phyloP scores from a whole-genome alignment of 2,329 filamentous ascomycete species.

The Sporothrix luriei region DNA sequence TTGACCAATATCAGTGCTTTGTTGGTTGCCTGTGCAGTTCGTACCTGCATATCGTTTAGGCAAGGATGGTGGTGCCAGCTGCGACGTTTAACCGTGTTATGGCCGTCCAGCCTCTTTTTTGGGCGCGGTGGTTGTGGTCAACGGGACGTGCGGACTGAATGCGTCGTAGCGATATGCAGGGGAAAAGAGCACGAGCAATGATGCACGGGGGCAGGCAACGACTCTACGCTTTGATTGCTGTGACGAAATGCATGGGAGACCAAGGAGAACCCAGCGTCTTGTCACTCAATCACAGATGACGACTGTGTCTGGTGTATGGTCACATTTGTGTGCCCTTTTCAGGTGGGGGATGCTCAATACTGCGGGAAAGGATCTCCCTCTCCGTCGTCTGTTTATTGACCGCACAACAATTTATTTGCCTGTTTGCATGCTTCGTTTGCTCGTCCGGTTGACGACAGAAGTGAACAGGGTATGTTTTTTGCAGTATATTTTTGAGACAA shows the following conservation, averaged over 20 bases:
- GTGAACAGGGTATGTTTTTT: background rate
- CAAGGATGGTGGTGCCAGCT: background rate
- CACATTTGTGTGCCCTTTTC: background rate
- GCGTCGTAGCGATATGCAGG: conserved; percentile 12
- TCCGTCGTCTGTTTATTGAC: background rate
- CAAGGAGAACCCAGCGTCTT: background rate
- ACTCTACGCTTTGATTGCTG: background rate
- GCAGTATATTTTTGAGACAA: background rate
- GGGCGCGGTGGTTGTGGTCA: too few species aligned
- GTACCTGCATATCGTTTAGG: conserved; percentile 27
- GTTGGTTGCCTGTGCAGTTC: conserved; percentile 17
- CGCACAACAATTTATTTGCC: background rate
- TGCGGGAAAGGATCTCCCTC: background rate
- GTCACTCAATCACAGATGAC: conserved; percentile 14
- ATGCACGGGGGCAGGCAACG: background rate
- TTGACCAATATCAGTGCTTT: background rate
- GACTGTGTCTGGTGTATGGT: conserved; percentile 1
- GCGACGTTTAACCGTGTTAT: background rate
- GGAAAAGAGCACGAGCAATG: background rate
- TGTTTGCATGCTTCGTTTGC: background rate
- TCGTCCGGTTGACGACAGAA: background rate
- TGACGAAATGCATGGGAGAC: background rate
- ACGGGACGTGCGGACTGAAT: conserved; percentile 2
- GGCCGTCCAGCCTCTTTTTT: background rate
- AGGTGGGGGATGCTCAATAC: background rate